Base-by-base conservation (phyloP, 1,284 basidiomycete species). In the Phenoliferia sp. region DNA sequence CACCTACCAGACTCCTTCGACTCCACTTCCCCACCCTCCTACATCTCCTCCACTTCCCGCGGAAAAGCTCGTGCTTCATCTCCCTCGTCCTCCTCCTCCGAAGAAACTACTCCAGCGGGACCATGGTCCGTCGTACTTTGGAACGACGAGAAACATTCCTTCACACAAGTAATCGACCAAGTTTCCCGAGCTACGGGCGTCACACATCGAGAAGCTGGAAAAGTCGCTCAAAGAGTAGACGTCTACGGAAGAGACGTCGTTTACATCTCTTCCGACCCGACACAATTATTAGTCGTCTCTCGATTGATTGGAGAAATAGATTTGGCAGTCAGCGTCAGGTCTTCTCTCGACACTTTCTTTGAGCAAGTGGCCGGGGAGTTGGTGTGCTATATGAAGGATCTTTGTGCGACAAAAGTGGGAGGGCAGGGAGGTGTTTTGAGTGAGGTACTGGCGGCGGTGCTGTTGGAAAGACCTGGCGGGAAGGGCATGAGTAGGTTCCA, bases 111-210 rank as follows among this genome's bases (percentile, higher is more conserved):
- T 32, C 62, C 59, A 36, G 50, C 17, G 71, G 88, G 94, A 70
- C 85, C 90, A 36, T 95, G 88, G 79, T 88, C 90, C 29, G 85
- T 98, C 63, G 83, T 96, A 26, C 81, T 98, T 2, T 98, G 94
- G 94, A 94, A 96, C 79, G 95, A 98, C 80, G 96, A 99, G 79
- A 96, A 94, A 75, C 96, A 98, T 79, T 94, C 92, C 2, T 91
- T 90, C 75, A 88, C 89, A 62, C 92, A 98, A 76, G 88, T 97
- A 65, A 89, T 90, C 64, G 86, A 89, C 70, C 85, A 94, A 66
- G 81, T 96, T 7, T 82, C 84, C 59, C 90, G 90, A 66, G 84
- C 87, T 68, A 85, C 86, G 10, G 83, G 85, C 66, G 82, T 85
- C 64, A 78, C 85, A 28, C 81, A 83, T 32, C 85, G 86, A 28